phyloP scores from a whole-genome alignment of 805 yeast genomes.

The Wickerhamiella kurtzmanii region DNA sequence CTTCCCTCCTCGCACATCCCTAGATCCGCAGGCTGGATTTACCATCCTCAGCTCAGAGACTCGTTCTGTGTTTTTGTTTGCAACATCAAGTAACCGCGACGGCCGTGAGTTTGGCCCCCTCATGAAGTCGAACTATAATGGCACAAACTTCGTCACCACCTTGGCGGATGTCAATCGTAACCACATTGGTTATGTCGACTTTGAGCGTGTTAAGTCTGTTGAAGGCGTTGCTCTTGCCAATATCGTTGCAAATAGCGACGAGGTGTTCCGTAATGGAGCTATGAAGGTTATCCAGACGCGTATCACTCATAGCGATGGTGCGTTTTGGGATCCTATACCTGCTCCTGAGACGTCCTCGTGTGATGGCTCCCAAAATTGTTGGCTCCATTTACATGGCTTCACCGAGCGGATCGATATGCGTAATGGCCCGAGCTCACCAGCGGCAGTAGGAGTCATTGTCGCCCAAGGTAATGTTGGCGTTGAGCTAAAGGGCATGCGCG shows the following conservation, averaged over 20 bases:
- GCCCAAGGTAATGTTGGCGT: conserved; percentile 92
- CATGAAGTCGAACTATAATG: conserved; percentile 80
- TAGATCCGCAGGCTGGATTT: conserved; percentile 53
- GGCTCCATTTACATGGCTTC: conserved; percentile 77
- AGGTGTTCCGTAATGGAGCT: conserved; percentile 30
- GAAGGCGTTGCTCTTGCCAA: conserved; percentile 79
- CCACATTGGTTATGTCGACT: conserved; percentile 65
- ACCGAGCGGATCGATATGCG: conserved; percentile 76
- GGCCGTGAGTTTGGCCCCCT: conserved; percentile 61
- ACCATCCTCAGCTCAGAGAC: conserved; percentile 66
- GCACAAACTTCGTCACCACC: conserved; percentile 67
- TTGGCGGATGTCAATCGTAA: conserved; percentile 65
- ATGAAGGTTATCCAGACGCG: conserved; percentile 51
- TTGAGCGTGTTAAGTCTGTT: conserved; percentile 64
- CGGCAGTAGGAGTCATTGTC: conserved; percentile 78
- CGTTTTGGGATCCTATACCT: conserved; percentile 58
- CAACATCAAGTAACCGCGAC: conserved; percentile 44
- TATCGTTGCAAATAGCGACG: conserved; percentile 43
- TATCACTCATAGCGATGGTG: conserved; percentile 84
- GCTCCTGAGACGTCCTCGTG: conserved; percentile 50
- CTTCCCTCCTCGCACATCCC: conserved; percentile 55
- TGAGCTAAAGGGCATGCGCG: conserved; percentile 34
- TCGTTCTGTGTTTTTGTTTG: conserved; percentile 66
- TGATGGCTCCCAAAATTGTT: conserved; percentile 37
- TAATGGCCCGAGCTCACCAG: conserved; percentile 75